phyloP scores from a whole-genome alignment of 2,329 filamentous ascomycete species.

The Colletotrichum cordylinicola region DNA sequence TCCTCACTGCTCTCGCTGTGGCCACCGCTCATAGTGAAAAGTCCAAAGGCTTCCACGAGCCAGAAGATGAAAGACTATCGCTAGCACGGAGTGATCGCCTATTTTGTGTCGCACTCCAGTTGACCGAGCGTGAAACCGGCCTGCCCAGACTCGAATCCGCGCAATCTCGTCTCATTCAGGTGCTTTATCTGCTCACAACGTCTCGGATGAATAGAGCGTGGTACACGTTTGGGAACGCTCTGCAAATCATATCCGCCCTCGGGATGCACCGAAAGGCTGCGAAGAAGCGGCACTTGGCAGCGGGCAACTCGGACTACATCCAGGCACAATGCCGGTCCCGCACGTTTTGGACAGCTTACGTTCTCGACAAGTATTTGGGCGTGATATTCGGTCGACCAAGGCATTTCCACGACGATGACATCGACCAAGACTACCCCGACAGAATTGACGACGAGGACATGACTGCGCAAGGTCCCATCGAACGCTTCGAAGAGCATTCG shows the following conservation, averaged over 20 bases:
- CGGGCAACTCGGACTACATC: constrained; percentile 43
- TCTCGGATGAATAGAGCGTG: constrained; percentile 66
- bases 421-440: constrained; percentile 64
- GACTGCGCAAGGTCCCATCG: constrained; percentile 35
- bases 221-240: constrained; percentile 63
- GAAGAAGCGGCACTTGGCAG: constrained; percentile 26
- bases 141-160: constrained; percentile 50
- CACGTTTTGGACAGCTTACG: constrained; percentile 68
- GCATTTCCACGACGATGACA: constrained; percentile 67
- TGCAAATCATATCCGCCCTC: constrained; percentile 55
- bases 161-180: constrained; percentile 62
- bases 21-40: constrained; percentile 51
- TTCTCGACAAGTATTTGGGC: constrained; percentile 66
- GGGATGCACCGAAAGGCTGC: constrained; percentile 43
- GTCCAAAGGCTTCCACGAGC: constrained; percentile 28
- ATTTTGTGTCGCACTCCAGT: constrained; percentile 44
- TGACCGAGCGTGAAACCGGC: constrained; percentile 34
- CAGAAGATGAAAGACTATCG: constrained; percentile 29
- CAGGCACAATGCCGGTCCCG: constrained; percentile 59
- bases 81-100: constrained; percentile 43
- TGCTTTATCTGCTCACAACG: constrained; percentile 63
- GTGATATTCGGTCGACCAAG: constrained; percentile 67
- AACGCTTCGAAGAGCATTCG: constrained; percentile 29
- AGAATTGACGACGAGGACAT: constrained; percentile 63
- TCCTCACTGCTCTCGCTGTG: constrained; percentile 54